phyloP scores from a whole-genome alignment of 768 basidiomycete genomes.

The Amanita muscaria region DNA sequence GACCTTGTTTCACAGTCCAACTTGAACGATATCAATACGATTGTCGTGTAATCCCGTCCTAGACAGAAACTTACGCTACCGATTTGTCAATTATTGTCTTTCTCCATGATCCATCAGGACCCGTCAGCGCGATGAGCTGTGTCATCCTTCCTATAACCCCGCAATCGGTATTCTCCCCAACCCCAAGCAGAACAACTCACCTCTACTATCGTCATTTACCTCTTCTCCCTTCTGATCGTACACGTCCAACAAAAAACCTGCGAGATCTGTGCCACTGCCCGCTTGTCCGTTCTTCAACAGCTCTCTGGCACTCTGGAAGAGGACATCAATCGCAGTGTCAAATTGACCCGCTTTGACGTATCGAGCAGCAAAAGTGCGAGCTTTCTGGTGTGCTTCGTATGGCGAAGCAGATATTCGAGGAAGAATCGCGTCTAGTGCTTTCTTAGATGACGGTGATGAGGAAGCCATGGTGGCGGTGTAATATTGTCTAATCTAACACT shows the following conservation, averaged over 20 bases:
- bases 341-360: constrained; percentile 75
- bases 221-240: constrained; percentile 67
- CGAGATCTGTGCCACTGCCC: constrained; percentile 86
- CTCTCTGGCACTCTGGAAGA: constrained; percentile 85
- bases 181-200: constrained; percentile 32
- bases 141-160: constrained; percentile 85
- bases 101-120: constrained; percentile 75
- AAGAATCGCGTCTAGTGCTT: constrained; percentile 68
- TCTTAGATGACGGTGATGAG: constrained; percentile 49
- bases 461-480: constrained; percentile 9
- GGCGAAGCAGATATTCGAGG: constrained; percentile 66
- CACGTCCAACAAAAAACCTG: constrained; percentile 71
- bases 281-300: constrained; percentile 81
- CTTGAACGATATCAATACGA: constrained; percentile 32
- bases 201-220: constrained; percentile 73
- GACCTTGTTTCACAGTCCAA: constrained; percentile 76
- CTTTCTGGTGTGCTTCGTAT: constrained; percentile 96
- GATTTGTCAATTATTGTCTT: constrained; percentile 83
- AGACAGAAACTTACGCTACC: constrained; percentile 71
- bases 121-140: constrained; percentile 84
- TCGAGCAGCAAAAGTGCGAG: constrained; percentile 87
- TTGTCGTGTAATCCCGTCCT: no score
- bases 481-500: no score
- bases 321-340: constrained; percentile 83
- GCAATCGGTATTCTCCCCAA: no score